Evolutionary conservation across 2,329 filamentous ascomycete genomes (phyloP), one percentile per base, ranked within the genome.

Genomic region (Proliferodiscus dingleyae): DNA sequence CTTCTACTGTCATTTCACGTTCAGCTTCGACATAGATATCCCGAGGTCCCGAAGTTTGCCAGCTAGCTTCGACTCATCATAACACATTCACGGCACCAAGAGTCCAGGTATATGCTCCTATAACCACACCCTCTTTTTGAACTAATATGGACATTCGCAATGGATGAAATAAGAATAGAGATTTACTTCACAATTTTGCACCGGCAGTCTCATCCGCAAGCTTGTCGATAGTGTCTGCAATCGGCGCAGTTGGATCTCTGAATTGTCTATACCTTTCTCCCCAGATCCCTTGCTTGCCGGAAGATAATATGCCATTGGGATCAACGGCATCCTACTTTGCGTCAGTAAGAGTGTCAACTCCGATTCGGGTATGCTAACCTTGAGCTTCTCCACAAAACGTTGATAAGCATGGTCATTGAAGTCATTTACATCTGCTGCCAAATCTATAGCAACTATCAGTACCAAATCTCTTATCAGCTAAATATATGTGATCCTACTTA

Each of bases 151-250:
- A 6, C 24, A 26, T 26, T 26, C 11, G 11, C 24, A 26, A 6
- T 6, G 6, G 24, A 26, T 26, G 24, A 26, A 26, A 26, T 11
- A 26, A 26, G 6, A 26, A 26, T 11, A 6, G 11, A 26, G 24
- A 26, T 26, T 11, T 6, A 6, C 11, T 11, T 11, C 24, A 26
- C 11, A 26, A 11, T 26, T 26, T 26, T 26, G 24, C 24, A 26
- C 24, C 24, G 24, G 6, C 6, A 26, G 6, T 26, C 24, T 26
- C 24, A 26, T 26, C 11, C 11, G 6, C 24, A 11, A 26, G 24
- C 24, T 26, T 26, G 24, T 26, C 24, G 24, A 11, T 11, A 11
- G 24, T 11, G 24, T 26, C 85, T 64, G 90, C 90, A 63, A 89
- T 90, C 18, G 37, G 19, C 22, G 30, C 42, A 8, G 26, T 39